phyloP scores from a whole-genome alignment of 2,329 filamentous ascomycete genomes.

The Claviceps digitariae region DNA sequence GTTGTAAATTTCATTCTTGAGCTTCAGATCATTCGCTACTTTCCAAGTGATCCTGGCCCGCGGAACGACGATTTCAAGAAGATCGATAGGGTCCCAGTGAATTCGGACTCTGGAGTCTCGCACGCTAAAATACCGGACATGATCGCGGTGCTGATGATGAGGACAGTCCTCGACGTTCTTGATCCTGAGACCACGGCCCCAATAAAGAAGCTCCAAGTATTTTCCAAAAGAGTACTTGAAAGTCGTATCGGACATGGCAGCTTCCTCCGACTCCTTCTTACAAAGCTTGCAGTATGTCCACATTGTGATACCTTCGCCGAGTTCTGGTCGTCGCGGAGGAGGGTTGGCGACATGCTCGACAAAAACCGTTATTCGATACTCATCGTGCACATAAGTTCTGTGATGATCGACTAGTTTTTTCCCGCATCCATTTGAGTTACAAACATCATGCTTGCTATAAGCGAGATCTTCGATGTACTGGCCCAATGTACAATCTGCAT shows the following conservation, averaged over 20 bases:
- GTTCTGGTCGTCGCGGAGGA: slow-evolving; percentile 26
- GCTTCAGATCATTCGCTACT: slow-evolving; percentile 78
- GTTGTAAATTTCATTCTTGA: slow-evolving; percentile 84
- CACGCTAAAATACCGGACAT: slow-evolving; percentile 84
- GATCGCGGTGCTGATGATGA: slow-evolving; percentile 85
- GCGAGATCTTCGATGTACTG: slow-evolving; percentile 92
- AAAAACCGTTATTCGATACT: slow-evolving; percentile 84
- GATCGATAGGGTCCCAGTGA: slow-evolving; percentile 83
- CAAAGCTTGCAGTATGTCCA: slow-evolving; percentile 96
- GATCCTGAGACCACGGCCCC: slow-evolving; percentile 71
- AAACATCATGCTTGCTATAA: slow-evolving; percentile 59
- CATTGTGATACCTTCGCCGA: slow-evolving; percentile 64
- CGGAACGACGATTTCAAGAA: slow-evolving; percentile 90
- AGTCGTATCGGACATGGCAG: slow-evolving; percentile 82
- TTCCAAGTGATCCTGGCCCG: slow-evolving; percentile 91
- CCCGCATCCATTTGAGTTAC: slow-evolving; percentile 73
- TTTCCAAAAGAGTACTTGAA: slow-evolving; percentile 99
- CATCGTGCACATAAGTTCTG: slow-evolving; percentile 91
- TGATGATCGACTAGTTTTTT: slow-evolving; percentile 86
- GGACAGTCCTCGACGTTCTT: slow-evolving; percentile 59
- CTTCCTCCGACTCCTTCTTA: slow-evolving; percentile 76
- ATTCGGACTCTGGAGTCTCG: slow-evolving; percentile 75
- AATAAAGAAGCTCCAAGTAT: slow-evolving; percentile 94
- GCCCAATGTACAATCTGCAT: slow-evolving; percentile 83
- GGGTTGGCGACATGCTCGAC: slow-evolving; percentile 48